Base-by-base conservation (phyloP, 805 yeast genomes). In the Maudiozyma saulgeensis region DNA sequence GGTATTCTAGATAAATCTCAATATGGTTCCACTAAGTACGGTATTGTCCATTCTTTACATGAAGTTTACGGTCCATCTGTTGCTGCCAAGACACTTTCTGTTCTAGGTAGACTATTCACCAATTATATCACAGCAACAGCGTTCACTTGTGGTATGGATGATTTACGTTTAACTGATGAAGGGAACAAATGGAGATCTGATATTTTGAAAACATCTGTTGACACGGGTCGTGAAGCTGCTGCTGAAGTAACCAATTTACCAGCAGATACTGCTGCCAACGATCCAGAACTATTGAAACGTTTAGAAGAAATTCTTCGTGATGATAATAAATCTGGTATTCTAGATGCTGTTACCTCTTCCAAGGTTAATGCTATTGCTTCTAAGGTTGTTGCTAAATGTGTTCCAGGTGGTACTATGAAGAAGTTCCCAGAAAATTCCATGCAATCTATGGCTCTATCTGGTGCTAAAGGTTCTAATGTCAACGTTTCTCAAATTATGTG, bases 141-240 rank as follows among this genome's bases (percentile, higher is more conserved):
- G 1, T 87, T 93, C 65, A 93, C 99, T 7, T 93, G 99, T 82
- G 99, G 99, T 78, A 95, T 93, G 99, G 99, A 93, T 67, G 99
- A 93, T 73, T 76, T 93, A 68, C 80, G 96, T 66, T 77, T 95
- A 58, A 93, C 98, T 21, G 79, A 68, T 3, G 96, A 87, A 59
- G 99, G 99, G 64, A 90, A 95, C 67, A 62, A 75, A 52, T 82
- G 95, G 91, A 82, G 99, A 75, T 71, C 72, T 13, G 95, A 88
- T 52, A 86, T 93, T 53, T 76, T 95, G 66, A 72, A 79, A 56
- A 81, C 81, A 51, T 81, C 95, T 25, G 78, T 77, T 47, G 95
- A 85, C 60, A 82, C 81, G 50, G 99, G 99, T 63, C 78, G 91
- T 66, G 76, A 77, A 56, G 97, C 98, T 40, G 99, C 99, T 39